Base-by-base conservation (phyloP, 139 green algal genomes). In the Gonium pectorale region DNA sequence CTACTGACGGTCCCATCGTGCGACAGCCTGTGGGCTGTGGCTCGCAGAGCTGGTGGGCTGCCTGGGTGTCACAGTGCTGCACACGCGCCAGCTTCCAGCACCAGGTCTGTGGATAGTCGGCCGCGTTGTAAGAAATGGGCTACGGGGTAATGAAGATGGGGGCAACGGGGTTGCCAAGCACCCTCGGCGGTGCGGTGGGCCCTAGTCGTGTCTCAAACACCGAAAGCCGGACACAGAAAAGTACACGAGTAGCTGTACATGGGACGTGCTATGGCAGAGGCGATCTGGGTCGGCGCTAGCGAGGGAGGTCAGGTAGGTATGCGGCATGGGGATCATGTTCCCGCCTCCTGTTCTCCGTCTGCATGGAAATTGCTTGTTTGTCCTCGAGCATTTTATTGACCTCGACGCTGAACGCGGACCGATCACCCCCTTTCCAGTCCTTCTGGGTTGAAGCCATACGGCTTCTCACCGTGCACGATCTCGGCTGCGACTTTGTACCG, bases 21-120 rank as follows among this genome's bases (percentile, higher is more conserved):
- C n/a, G n/a, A n/a, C n/a, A n/a, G n/a, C n/a, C n/a, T n/a, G n/a
- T n/a, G n/a, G 31, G 44, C 77, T 64, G 26, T 83, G 77, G 77
- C 60, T 73, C 43, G 77, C 43, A 21, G 62, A 83, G 43, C 44
- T 83, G 77, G 21, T 83, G 43, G 77, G 62, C 21, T 73, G 77
- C 77, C 2, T 83, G 77, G 77, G 73, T n/a, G 77, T 73, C 43
- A 83, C 77, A 15, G 77, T 64, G n/a, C 19, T 27, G 37, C 77
- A 83, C 62, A n/a, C 41, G 5, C 40, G 35, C n/a, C 43, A 49
- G 2, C 22, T 82, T 13, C 3, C 5, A 43, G 60, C 60, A 40
- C n/a, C 60, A 68, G 60, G 56, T 64, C 15, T 5, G 56, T 64
- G 56, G 24, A 21, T 56, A 56, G 13, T 13, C 13, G 13, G 17